Evolutionary conservation across 805 yeast species (phyloP).

Genomic region (Torulaspora delbrueckii): DNA sequence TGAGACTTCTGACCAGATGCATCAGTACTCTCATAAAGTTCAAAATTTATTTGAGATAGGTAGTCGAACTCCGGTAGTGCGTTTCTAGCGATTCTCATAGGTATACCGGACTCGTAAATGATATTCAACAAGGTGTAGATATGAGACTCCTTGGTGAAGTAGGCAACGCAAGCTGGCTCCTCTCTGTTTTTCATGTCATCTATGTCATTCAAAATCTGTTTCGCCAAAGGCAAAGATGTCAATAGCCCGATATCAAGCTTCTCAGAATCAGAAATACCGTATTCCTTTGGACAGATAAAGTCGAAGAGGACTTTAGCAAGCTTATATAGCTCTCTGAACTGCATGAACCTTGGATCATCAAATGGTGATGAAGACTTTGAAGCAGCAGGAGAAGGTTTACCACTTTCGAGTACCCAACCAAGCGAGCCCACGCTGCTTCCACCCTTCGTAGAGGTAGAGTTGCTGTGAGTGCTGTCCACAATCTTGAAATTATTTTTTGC

Average conservation of each 20-base stretch:
- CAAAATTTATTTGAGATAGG: slow-evolving; percentile 89
- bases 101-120: slow-evolving; percentile 84
- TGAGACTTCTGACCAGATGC: slow-evolving; percentile 71
- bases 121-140: slow-evolving; percentile 90
- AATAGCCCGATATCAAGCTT: slow-evolving; percentile 92
- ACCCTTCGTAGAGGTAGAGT: slow-evolving; percentile 14
- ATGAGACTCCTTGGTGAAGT: slow-evolving; percentile 95
- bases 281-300: slow-evolving; percentile 97
- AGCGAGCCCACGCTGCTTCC: slow-evolving; percentile 53
- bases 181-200: slow-evolving; percentile 72
- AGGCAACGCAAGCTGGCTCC: slow-evolving; percentile 78
- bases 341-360: slow-evolving; percentile 73
- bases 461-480: slow-evolving; percentile 33
- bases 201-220: slow-evolving; percentile 76
- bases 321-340: slow-evolving; percentile 81
- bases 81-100: slow-evolving; percentile 92
- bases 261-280: slow-evolving; percentile 93
- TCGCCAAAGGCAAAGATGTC: slow-evolving; percentile 90
- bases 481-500: slow-evolving; percentile 74
- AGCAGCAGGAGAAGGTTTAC: slow-evolving; percentile 27
- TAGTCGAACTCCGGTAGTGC: slow-evolving; percentile 96
- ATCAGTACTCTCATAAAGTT: slow-evolving; percentile 79
- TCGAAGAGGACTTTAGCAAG: slow-evolving; percentile 91
- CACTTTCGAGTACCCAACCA: slow-evolving; percentile 62
- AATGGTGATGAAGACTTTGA: slow-evolving; percentile 45